phyloP scores from a whole-genome alignment of 2,329 filamentous ascomycete genomes.

The Alternaria triticimaculans region DNA sequence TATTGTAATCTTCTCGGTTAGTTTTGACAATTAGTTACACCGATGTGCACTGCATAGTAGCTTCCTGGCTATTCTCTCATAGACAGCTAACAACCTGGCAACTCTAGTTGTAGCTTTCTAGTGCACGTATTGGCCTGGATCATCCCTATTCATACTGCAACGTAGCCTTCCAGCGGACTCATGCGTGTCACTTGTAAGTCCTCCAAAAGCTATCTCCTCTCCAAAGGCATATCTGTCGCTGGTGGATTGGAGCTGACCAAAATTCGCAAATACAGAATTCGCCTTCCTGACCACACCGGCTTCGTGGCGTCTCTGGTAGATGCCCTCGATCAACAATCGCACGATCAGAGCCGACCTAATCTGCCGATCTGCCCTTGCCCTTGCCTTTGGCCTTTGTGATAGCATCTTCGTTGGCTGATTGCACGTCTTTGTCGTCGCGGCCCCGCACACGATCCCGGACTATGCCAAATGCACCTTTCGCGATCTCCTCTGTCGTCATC shows the following conservation, averaged over 20 bases:
- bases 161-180: neutral
- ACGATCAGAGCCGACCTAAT: neutral
- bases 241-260: too few relatives aligned
- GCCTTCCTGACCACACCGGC: too few relatives aligned
- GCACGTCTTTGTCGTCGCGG: neutral
- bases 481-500: neutral
- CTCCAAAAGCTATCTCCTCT: neutral
- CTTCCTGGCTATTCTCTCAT: neutral
- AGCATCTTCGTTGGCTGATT: neutral
- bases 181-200: neutral
- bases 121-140: neutral
- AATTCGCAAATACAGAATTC: too few relatives aligned
- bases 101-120: neutral
- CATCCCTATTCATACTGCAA: neutral
- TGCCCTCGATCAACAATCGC: neutral
- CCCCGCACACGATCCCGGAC: neutral
- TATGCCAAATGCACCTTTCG: neutral
- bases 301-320: too few relatives aligned
- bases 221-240: neutral
- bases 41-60: neutral
- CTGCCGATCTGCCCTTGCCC: too few relatives aligned
- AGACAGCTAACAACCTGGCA: fast-evolving
- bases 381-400: neutral
- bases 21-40: neutral
- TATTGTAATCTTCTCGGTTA: neutral